These are phyloP conservation scores for Trebouxiophyceae sp. DNA, from an alignment of 163 green algal genomes.

Conservation along the genomic window DNA sequence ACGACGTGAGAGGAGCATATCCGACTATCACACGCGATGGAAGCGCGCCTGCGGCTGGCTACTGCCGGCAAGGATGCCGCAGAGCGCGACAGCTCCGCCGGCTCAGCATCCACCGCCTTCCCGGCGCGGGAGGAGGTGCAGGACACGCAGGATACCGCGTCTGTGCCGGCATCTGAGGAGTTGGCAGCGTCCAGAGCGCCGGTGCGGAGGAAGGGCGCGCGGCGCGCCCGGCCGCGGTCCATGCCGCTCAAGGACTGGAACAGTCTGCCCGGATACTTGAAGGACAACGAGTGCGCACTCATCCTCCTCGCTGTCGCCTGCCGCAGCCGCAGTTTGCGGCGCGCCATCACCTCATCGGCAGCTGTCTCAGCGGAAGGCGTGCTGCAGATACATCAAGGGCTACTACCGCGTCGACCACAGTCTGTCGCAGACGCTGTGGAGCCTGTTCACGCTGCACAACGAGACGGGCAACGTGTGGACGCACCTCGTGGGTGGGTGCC, in stretches of 20 bases:
- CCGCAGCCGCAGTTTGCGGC: not conserved
- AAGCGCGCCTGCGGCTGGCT: too few species aligned
- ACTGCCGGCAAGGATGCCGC: too few species aligned
- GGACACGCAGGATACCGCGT: too few species aligned
- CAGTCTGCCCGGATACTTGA: slow-evolving; percentile 11
- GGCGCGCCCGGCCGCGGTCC: too few species aligned
- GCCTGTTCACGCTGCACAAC: slow-evolving; percentile 81
- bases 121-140: too few species aligned
- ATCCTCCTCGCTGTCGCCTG: not conserved
- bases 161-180: too few species aligned
- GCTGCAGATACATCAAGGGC: slow-evolving; percentile 49
- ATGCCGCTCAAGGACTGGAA: slow-evolving; percentile 1
- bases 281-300: slow-evolving; percentile 17
- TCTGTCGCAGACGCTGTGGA: slow-evolving; percentile 44
- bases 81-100: too few species aligned
- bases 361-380: slow-evolving; percentile 31
- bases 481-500: slow-evolving; percentile 75
- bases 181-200: too few species aligned
- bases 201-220: too few species aligned
- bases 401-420: slow-evolving; percentile 59
- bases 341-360: not conserved
- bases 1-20: too few species aligned
- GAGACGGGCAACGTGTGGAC: slow-evolving; percentile 89
- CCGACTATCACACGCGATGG: too few species aligned
- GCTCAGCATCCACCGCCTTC: too few species aligned